These are phyloP conservation scores for Penicillium sp. DNA, from an alignment of 2,329 filamentous ascomycete species.

Conservation along the genomic window DNA sequence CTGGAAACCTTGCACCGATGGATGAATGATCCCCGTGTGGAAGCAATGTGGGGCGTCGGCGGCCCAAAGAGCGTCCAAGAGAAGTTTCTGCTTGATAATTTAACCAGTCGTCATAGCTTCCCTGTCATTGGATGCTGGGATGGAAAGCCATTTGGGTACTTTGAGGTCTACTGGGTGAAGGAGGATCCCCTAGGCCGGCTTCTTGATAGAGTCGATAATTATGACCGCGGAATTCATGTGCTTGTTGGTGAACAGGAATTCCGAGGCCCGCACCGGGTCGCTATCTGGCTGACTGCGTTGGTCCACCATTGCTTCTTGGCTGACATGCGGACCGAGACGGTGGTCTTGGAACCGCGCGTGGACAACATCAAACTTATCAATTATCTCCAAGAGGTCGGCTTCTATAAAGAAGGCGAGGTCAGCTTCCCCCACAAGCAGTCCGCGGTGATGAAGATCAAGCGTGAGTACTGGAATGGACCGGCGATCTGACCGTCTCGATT, in stretches of 20 bases:
- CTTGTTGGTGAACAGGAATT: conserved; percentile 93
- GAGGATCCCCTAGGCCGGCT: conserved; percentile 79
- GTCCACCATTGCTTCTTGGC: conserved; percentile 83
- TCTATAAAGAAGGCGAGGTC: conserved; percentile 84
- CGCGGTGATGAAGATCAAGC: conserved; percentile 77
- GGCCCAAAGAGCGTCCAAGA: conserved; percentile 62
- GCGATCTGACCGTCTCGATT: conserved; percentile 40
- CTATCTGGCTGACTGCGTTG: conserved; percentile 79
- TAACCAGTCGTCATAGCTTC: conserved; percentile 76
- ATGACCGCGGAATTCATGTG: conserved; percentile 85
- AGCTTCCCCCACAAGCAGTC: conserved; percentile 91
- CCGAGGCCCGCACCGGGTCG: conserved; percentile 74
- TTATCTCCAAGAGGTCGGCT: conserved; percentile 75
- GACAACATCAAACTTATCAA: conserved; percentile 79
- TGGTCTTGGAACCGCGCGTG: conserved; percentile 86
- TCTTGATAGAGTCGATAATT: conserved; percentile 71
- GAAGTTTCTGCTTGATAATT: conserved; percentile 67
- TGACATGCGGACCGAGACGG: conserved; percentile 78
- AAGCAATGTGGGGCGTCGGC: conserved; percentile 79
- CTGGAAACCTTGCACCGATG: conserved; percentile 76
- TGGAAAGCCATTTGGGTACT: conserved; percentile 92
- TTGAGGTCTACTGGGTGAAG: conserved; percentile 98
- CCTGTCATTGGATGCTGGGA: conserved; percentile 94
- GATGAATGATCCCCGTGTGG: conserved; percentile 85
- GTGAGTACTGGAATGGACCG: conserved; percentile 80